phyloP scores from a whole-genome alignment of 2,329 filamentous ascomycete species.

The Fusarium lateritium region DNA sequence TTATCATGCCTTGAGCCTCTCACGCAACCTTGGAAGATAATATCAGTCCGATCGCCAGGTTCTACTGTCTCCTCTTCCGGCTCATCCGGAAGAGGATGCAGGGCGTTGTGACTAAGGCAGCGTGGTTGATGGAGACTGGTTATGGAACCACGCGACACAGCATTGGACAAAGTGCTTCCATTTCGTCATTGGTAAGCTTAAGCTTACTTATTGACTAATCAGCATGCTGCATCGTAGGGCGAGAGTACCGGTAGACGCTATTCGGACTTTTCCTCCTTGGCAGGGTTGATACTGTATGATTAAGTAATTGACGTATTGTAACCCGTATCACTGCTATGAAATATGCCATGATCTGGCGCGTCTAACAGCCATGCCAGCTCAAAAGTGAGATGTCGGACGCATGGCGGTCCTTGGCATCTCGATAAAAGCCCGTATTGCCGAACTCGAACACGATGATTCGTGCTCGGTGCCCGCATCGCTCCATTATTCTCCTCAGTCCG shows the following conservation, averaged over 20 bases:
- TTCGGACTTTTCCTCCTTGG: constrained; percentile 14
- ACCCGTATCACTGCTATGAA: constrained; percentile 6
- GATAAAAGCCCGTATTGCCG: constrained; percentile 24
- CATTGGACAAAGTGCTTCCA: constrained; percentile 26
- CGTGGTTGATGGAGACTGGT: constrained; percentile 41
- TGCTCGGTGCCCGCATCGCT: constrained; percentile 25
- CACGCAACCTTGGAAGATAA: constrained; percentile 20
- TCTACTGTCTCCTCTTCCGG: constrained; percentile 36
- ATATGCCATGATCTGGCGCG: constrained; percentile 19
- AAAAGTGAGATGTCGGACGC: constrained; percentile 5
- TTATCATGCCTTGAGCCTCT: constrained; percentile 39
- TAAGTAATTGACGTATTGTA: constrained; percentile 21
- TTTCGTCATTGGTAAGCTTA: constrained; percentile 30
- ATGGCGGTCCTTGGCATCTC: constrained; percentile 32
- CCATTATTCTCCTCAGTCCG: constrained; percentile 24
- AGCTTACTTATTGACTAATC: constrained; percentile 26
- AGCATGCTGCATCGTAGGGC: constrained; percentile 2
- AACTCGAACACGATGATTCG: constrained; percentile 35
- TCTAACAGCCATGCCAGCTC: constrained; percentile 1
- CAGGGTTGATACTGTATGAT: constrained; percentile 7
- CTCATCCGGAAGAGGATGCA: constrained; percentile 42
- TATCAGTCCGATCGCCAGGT: constrained; percentile 26
- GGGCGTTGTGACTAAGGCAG: constrained; percentile 40
- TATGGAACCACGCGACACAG: constrained; percentile 40
- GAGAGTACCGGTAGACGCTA: not conserved